phyloP scores from a whole-genome alignment of 139 green algal species.

The Chlamydomonas sphaeroides region DNA sequence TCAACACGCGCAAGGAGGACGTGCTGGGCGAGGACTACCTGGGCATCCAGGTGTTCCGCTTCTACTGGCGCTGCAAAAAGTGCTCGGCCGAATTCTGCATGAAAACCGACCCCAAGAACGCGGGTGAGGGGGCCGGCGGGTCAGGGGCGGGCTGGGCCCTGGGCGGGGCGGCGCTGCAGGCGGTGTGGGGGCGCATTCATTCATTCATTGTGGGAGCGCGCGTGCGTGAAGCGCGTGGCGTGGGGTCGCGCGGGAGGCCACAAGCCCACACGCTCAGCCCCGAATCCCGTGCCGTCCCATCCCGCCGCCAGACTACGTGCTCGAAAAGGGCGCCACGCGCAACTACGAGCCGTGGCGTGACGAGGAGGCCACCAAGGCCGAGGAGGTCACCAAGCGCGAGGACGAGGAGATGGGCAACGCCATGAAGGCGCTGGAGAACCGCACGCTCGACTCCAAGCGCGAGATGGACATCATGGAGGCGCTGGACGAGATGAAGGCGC shows the following conservation, averaged over 20 bases:
- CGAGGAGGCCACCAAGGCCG: slow-evolving; percentile 59
- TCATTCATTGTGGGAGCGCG: too few relatives aligned
- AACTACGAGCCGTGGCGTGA: slow-evolving; percentile 98
- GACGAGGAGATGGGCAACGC: slow-evolving; percentile 95
- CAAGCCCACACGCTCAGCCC: too few relatives aligned
- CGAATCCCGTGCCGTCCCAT: too few relatives aligned
- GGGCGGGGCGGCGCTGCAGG: too few relatives aligned
- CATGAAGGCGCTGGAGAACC: slow-evolving; percentile 97
- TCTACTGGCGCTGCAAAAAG: slow-evolving; percentile 95
- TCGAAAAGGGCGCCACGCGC: slow-evolving; percentile 91
- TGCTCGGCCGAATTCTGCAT: slow-evolving; percentile 96
- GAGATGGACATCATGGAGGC: slow-evolving; percentile 98
- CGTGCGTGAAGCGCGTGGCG: too few relatives aligned
- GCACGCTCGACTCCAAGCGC: slow-evolving; percentile 89
- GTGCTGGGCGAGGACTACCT: slow-evolving; percentile 93
- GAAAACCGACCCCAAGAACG: slow-evolving; percentile 97
- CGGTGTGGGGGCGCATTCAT: too few relatives aligned
- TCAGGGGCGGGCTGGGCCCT: too few relatives aligned
- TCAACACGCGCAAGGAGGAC: slow-evolving; percentile 97
- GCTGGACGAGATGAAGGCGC: slow-evolving; percentile 91
- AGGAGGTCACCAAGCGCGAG: slow-evolving; percentile 64
- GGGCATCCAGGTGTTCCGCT: slow-evolving; percentile 92
- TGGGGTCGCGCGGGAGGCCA: too few relatives aligned
- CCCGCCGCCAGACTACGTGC: slow-evolving; percentile 82
- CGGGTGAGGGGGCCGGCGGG: too few relatives aligned